phyloP scores from a whole-genome alignment of 768 basidiomycete species.

The Suillus plorans region DNA sequence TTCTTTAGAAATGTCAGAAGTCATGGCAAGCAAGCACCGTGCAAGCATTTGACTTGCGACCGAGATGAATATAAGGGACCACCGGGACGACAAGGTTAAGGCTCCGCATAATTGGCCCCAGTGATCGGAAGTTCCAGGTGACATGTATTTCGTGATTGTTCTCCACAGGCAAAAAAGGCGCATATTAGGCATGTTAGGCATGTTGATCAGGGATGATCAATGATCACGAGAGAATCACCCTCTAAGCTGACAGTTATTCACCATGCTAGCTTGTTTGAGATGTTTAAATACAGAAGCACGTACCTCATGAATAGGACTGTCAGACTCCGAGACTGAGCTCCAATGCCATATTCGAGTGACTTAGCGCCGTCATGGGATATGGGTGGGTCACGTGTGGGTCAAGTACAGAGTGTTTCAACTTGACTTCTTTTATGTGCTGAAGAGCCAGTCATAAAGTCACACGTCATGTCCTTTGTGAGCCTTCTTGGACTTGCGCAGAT shows the following conservation, averaged over 20 bases:
- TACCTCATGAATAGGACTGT: background rate
- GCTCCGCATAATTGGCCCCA: background rate
- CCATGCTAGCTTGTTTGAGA: background rate
- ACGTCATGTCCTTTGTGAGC: background rate
- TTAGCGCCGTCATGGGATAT: background rate
- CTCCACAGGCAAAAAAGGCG: slow-evolving; percentile 5
- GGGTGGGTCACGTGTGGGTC: background rate
- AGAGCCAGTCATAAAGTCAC: background rate
- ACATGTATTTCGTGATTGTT: background rate
- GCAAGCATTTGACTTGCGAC: background rate
- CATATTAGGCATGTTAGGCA: background rate
- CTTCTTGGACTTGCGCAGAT: background rate
- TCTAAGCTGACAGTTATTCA: background rate
- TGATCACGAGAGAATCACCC: background rate
- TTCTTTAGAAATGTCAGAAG: background rate
- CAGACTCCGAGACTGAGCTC: background rate
- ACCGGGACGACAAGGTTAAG: background rate
- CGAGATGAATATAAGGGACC: background rate
- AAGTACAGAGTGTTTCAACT: background rate
- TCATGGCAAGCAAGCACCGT: background rate
- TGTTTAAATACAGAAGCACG: background rate
- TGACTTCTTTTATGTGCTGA: background rate
- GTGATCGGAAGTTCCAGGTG: background rate
- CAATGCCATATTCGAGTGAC: background rate
- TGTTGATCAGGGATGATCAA: slow-evolving; percentile 1